Evolutionary conservation across 129 eudicot species (phyloP).

Genomic region (Artemisia annua): DNA sequence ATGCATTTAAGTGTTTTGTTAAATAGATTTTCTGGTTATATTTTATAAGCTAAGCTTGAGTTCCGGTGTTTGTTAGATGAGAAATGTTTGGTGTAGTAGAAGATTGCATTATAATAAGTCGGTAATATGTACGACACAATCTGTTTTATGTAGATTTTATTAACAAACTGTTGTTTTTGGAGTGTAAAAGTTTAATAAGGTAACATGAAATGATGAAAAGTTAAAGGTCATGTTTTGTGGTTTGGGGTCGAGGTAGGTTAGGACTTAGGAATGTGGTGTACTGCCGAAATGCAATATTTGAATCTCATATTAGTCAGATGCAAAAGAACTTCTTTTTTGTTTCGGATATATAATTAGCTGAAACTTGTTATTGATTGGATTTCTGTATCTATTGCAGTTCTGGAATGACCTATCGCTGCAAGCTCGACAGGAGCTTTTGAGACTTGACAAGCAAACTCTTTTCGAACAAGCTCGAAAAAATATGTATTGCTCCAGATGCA

Average conservation of each 20-base stretch:
- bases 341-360: slow-evolving; percentile 6
- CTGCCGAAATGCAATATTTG: slow-evolving; percentile 13
- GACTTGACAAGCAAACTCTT: slow-evolving; percentile 82
- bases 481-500: slow-evolving; percentile 97
- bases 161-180: too few relatives aligned
- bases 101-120: neutral
- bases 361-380: slow-evolving; percentile 26
- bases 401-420: slow-evolving; percentile 86
- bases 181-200: neutral
- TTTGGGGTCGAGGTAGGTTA: slow-evolving; percentile 15
- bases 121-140: neutral
- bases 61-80: too few relatives aligned
- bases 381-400: slow-evolving; percentile 56
- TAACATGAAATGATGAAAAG: neutral
- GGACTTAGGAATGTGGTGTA: neutral
- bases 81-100: too few relatives aligned
- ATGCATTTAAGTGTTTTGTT: too few relatives aligned
- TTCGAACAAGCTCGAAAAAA: slow-evolving; percentile 97
- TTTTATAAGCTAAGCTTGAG: too few relatives aligned
- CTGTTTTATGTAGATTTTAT: neutral
- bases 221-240: neutral
- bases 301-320: slow-evolving; percentile 10
- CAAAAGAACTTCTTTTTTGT: neutral
- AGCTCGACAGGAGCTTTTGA: slow-evolving; percentile 79
- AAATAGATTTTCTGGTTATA: too few relatives aligned